These are phyloP conservation scores for Leersia perrieri DNA, from an alignment of 176 grass and related monocot genomes.

Conservation along the genomic window DNA sequence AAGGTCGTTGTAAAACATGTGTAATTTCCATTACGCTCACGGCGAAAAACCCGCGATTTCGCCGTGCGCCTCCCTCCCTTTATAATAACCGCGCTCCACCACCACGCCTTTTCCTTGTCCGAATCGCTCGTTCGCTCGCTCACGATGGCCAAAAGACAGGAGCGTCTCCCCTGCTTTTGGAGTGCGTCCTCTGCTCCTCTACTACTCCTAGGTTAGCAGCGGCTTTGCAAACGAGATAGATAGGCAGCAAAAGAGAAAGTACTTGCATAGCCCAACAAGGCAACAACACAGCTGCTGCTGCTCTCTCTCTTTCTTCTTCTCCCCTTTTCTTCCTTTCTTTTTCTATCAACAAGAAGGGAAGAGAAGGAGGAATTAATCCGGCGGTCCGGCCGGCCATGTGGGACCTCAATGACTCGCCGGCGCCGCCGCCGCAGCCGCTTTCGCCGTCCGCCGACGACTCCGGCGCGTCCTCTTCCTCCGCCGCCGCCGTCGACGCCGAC, in stretches of 20 bases:
- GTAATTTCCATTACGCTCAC: neutral
- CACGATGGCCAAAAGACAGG: neutral
- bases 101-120: neutral
- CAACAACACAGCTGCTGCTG: constrained; percentile 35
- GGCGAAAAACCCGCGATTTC: too few species aligned
- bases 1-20: neutral
- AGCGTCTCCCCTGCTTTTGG: neutral
- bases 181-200: constrained; percentile 23
- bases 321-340: neutral
- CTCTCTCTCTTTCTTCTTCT: neutral
- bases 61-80: neutral
- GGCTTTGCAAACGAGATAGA: constrained; percentile 42
- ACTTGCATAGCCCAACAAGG: constrained; percentile 52
- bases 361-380: neutral
- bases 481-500: constrained; percentile 35
- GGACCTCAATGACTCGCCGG: constrained; percentile 92
- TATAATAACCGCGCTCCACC: constrained; percentile 5
- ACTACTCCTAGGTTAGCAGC: constrained; percentile 46
- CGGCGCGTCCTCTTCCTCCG: constrained; percentile 49
- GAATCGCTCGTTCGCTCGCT: neutral
- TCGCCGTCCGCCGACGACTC: constrained; percentile 59
- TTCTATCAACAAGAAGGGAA: neutral
- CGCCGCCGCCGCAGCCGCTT: constrained; percentile 30
- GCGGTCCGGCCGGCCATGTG: constrained; percentile 61
- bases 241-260: constrained; percentile 57